phyloP scores from a whole-genome alignment of 805 yeast species.

The Crinitomyces ghanaensis region DNA sequence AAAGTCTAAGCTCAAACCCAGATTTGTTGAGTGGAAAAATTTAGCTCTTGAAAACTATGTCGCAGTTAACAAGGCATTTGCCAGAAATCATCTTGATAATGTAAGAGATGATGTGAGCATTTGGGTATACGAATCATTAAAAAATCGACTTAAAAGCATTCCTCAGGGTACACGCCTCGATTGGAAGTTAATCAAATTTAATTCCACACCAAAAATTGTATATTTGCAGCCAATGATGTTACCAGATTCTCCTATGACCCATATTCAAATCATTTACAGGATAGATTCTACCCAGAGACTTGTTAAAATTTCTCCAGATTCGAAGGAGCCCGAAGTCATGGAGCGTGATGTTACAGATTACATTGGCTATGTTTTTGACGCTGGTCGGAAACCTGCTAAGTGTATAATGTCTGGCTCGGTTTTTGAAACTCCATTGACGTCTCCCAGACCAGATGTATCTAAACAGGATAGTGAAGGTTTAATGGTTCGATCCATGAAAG shows the following conservation, averaged over 20 bases:
- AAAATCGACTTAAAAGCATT: constrained; percentile 38
- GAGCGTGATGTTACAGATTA: constrained; percentile 51
- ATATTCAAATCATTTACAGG: constrained; percentile 49
- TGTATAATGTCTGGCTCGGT: constrained; percentile 53
- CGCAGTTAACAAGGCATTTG: constrained; percentile 73
- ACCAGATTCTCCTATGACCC: constrained; percentile 42
- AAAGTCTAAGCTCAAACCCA: constrained; percentile 57
- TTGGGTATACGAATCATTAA: constrained; percentile 53
- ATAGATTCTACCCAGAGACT: constrained; percentile 54
- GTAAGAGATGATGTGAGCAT: constrained; percentile 39
- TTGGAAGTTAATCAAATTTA: constrained; percentile 71
- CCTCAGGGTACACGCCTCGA: constrained; percentile 51
- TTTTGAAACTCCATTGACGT: constrained; percentile 39
- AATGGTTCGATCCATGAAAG: constrained; percentile 25
- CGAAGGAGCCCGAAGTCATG: constrained; percentile 34
- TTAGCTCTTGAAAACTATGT: constrained; percentile 68
- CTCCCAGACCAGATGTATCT: constrained; percentile 25
- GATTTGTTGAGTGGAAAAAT: constrained; percentile 72
- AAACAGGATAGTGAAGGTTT: constrained; percentile 18
- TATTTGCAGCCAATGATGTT: constrained; percentile 57
- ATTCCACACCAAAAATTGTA: constrained; percentile 58
- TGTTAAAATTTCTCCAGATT: constrained; percentile 35
- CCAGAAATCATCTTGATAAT: constrained; percentile 38
- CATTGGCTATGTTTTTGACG: constrained; percentile 49
- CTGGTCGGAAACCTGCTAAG: constrained; percentile 39